Evolutionary conservation across 1,139 yeast species (phyloP).

Genomic region (Yamadazyma dendronema): DNA sequence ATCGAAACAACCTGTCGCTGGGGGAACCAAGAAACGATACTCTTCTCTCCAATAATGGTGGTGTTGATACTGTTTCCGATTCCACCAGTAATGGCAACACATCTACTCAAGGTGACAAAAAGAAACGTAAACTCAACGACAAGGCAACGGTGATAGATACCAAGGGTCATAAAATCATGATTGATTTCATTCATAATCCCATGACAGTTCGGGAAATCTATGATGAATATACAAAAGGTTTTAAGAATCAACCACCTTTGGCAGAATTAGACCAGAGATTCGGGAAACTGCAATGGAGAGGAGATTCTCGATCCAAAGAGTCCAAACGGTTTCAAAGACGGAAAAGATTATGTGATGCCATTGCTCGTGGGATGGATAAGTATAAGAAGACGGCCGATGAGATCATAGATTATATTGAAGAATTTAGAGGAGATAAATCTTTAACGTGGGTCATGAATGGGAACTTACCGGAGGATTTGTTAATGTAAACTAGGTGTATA

Average conservation of each 20-base stretch:
- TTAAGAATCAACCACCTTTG: conserved; percentile 46
- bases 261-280: conserved; percentile 44
- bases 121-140: neutral
- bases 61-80: no score
- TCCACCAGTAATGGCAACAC: neutral
- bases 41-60: neutral
- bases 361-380: conserved; percentile 40
- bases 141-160: conserved; percentile 2
- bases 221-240: conserved; percentile 48
- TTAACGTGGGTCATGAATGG: conserved; percentile 54
- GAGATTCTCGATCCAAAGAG: conserved; percentile 48
- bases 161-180: conserved; percentile 36
- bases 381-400: conserved; percentile 45
- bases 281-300: conserved; percentile 50
- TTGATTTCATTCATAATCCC: conserved; percentile 46
- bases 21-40: neutral
- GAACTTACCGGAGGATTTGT: conserved; percentile 40
- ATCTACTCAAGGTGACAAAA: neutral
- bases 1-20: no score
- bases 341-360: conserved; percentile 46
- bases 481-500: conserved; percentile 1
- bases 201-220: conserved; percentile 46
- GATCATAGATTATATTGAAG: conserved; percentile 42
- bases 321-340: conserved; percentile 46
- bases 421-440: conserved; percentile 43